Conservation (phyloP, 2,329 filamentous ascomycete species). For the Arthrobotrys pseudoclavata region DNA sequence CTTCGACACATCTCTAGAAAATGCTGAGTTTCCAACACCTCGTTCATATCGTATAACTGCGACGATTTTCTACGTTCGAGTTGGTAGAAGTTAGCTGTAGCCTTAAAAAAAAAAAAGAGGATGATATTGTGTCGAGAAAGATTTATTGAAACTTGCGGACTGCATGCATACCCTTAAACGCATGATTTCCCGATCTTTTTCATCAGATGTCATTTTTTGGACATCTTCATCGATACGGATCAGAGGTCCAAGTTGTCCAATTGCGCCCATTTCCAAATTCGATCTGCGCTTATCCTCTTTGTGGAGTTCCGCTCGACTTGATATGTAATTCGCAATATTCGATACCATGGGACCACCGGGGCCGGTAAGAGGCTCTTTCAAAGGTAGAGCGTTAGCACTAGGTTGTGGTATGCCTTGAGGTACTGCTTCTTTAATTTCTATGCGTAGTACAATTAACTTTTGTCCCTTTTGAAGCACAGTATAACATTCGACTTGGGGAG, state of each 20-base stretch:
- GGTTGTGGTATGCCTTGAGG: background rate
- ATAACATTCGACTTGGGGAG: too few relatives aligned
- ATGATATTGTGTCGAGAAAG: too few relatives aligned
- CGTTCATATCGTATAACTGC: background rate
- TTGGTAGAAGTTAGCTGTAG: background rate
- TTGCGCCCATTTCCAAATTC: background rate
- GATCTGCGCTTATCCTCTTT: background rate
- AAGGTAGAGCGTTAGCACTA: too few relatives aligned
- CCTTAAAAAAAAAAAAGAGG: too few relatives aligned
- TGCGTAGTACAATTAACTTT: background rate
- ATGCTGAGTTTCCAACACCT: background rate
- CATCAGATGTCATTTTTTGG: conserved; percentile 6
- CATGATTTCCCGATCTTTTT: conserved; percentile 27
- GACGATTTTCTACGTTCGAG: background rate
- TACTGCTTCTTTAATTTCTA: background rate
- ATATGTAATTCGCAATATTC: background rate
- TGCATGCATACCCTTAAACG: conserved; percentile 8
- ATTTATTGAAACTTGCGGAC: too few relatives aligned
- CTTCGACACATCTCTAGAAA: background rate
- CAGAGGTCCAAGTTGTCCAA: background rate
- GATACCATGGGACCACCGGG: background rate
- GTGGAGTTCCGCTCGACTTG: background rate
- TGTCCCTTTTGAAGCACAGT: too few relatives aligned
- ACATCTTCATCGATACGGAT: conserved; percentile 20
- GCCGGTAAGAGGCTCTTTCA: too few relatives aligned